Evolutionary conservation across 805 yeast species (phyloP).

Genomic region (Metschnikowia anglica): DNA sequence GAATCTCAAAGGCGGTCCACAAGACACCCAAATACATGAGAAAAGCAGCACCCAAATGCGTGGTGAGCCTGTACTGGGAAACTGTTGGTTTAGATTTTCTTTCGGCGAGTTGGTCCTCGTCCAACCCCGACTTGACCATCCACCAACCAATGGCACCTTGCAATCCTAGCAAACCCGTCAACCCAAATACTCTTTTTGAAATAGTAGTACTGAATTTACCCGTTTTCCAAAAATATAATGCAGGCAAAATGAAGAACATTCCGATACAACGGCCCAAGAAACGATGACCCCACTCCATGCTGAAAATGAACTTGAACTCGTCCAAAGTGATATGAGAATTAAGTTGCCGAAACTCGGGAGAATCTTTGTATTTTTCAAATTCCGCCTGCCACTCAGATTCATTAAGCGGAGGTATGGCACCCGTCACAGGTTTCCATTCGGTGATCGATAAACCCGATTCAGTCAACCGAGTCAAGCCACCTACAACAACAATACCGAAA

Average conservation of each 20-base stretch:
- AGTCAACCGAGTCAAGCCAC: slow-evolving; percentile 92
- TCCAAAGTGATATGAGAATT: slow-evolving; percentile 87
- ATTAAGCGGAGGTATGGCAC: slow-evolving; percentile 83
- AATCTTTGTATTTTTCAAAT: slow-evolving; percentile 72
- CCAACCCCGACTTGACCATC: slow-evolving; percentile 98
- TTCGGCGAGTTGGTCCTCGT: slow-evolving; percentile 70
- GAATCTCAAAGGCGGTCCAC: slow-evolving; percentile 82
- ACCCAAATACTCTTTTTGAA: slow-evolving; percentile 57
- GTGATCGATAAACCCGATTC: slow-evolving; percentile 96
- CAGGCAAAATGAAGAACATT: slow-evolving; percentile 76
- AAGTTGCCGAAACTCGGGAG: slow-evolving; percentile 88
- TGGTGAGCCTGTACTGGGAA: slow-evolving; percentile 88
- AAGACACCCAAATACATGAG: slow-evolving; percentile 83
- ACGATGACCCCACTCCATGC: slow-evolving; percentile 98
- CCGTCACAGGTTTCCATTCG: slow-evolving; percentile 98
- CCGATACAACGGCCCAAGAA: slow-evolving; percentile 92
- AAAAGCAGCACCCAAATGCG: slow-evolving; percentile 94
- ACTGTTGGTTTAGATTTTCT: slow-evolving; percentile 95
- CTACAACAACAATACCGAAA: slow-evolving; percentile 93
- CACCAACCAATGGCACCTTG: slow-evolving; percentile 99
- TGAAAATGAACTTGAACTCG: slow-evolving; percentile 91
- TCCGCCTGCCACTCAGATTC: slow-evolving; percentile 84
- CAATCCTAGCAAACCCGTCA: slow-evolving; percentile 76
- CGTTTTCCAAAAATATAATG: slow-evolving; percentile 70
- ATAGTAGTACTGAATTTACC: slow-evolving; percentile 65